Conservation (phyloP, 2,329 filamentous ascomycete species). For the Botryotinia convoluta region DNA sequence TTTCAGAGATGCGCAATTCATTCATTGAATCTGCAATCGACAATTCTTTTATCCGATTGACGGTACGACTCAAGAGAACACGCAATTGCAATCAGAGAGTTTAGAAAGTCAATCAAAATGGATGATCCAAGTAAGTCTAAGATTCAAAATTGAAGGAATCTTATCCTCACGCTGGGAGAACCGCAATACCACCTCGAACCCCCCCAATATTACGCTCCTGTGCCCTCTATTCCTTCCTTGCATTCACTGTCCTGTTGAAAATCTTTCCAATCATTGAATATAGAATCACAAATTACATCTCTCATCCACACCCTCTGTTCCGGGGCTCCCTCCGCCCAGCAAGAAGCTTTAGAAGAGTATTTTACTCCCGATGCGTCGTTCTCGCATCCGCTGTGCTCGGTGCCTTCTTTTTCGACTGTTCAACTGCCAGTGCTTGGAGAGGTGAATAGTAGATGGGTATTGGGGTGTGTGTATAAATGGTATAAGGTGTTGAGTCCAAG, state of each 20-base stretch:
- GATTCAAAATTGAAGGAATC: background rate
- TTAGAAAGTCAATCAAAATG: constrained; percentile 33
- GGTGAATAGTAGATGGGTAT: constrained; percentile 62
- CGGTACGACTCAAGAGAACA: background rate
- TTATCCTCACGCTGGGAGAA: background rate
- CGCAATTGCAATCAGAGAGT: background rate
- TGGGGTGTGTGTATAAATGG: constrained; percentile 73
- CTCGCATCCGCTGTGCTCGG: constrained; percentile 74
- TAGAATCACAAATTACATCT: constrained; percentile 57
- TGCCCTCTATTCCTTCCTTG: background rate
- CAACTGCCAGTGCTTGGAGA: constrained; percentile 43
- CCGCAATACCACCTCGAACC: background rate
- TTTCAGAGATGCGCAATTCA: background rate
- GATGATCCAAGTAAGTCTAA: constrained; percentile 45
- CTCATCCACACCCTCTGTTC: constrained; percentile 69
- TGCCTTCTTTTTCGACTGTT: constrained; percentile 51
- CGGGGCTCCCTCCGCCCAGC: constrained; percentile 64
- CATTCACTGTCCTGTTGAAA: background rate
- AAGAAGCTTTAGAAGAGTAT: constrained; percentile 63
- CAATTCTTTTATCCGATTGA: background rate
- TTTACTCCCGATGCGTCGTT: constrained; percentile 73
- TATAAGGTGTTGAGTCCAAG: constrained; percentile 79
- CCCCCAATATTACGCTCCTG: background rate
- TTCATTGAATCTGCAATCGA: background rate
- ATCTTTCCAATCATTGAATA: background rate